Percentiles rank a stretch among this genome's conserved stretches.
phyloP scores from a whole-genome alignment of 331 rosid genomes.

The Quercus lobata region DNA sequence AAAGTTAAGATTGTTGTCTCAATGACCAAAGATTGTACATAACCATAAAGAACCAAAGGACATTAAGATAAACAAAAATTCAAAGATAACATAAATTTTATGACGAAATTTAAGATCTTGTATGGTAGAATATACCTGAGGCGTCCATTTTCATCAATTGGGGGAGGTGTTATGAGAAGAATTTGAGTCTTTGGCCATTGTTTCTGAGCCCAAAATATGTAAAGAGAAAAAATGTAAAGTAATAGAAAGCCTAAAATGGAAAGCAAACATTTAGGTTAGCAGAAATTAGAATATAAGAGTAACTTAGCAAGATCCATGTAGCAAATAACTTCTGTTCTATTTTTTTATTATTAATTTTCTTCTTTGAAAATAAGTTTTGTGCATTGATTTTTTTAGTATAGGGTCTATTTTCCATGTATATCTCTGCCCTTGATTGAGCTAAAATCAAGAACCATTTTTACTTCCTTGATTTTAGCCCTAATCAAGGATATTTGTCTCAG shows the following conservation, averaged over 20 bases:
- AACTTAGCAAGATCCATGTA: not conserved
- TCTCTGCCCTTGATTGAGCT: too few relatives aligned
- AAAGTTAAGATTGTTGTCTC: not conserved
- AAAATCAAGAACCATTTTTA: too few relatives aligned
- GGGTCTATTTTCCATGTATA: too few relatives aligned
- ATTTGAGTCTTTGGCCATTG: slow-evolving; percentile 64
- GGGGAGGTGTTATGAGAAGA: slow-evolving; percentile 84
- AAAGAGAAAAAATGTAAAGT: not conserved
- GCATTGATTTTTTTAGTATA: not conserved
- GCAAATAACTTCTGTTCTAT: not conserved
- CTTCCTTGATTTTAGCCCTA: too few relatives aligned
- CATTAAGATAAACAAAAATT: not conserved
- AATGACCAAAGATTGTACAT: not conserved
- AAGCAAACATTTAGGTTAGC: not conserved
- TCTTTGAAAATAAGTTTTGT: too few relatives aligned
- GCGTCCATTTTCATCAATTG: slow-evolving; percentile 81
- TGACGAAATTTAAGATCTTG: not conserved
- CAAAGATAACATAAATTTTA: not conserved
- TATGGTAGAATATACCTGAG: slow-evolving; percentile 40
- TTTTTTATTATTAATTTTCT: too few relatives aligned
- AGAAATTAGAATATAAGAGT: not conserved
- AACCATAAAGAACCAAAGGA: not conserved
- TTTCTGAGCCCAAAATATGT: slow-evolving; percentile 45
- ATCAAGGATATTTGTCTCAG: too few relatives aligned
- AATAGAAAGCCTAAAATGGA: not conserved